Percentiles rank a stretch among this genome's conserved stretches.
Evolutionary conservation across 2,329 filamentous ascomycete genomes (phyloP).

Genomic region (Lachnellula subtilissima): DNA sequence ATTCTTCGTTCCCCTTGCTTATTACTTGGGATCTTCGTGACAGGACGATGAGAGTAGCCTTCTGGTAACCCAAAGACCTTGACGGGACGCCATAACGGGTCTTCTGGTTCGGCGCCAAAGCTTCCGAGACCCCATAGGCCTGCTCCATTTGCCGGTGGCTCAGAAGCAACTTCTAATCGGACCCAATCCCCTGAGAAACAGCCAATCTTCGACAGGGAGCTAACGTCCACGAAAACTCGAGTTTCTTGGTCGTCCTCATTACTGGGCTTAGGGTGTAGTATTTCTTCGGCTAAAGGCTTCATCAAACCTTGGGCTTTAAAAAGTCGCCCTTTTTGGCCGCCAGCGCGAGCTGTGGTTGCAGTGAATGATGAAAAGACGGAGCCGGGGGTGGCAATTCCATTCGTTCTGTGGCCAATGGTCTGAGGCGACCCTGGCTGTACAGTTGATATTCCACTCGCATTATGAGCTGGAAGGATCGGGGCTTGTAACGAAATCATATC

Average conservation of each 20-base stretch:
- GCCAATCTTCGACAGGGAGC: constrained; percentile 78
- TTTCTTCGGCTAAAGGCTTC: constrained; percentile 64
- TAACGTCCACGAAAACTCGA: constrained; percentile 85
- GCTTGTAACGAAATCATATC: constrained; percentile 88
- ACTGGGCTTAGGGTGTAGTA: constrained; percentile 78
- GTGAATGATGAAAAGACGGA: constrained; percentile 90
- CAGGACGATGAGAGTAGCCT: constrained; percentile 56
- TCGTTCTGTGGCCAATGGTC: constrained; percentile 59
- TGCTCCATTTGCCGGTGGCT: constrained; percentile 63
- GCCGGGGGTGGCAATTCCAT: constrained; percentile 74
- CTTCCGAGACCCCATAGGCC: constrained; percentile 64
- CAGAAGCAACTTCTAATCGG: constrained; percentile 70
- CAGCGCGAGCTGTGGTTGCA: constrained; percentile 71
- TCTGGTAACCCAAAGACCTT: constrained; percentile 88
- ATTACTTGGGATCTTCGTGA: constrained; percentile 56
- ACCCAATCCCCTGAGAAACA: constrained; percentile 99
- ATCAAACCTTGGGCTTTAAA: constrained; percentile 81
- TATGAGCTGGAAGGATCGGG: constrained; percentile 71
- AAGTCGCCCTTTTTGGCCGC: constrained; percentile 67
- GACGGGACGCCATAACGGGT: constrained; percentile 70
- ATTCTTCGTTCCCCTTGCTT: constrained; percentile 46
- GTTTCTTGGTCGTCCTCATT: constrained; percentile 80
- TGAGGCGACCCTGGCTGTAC: constrained; percentile 78
- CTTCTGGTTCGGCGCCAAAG: constrained; percentile 59
- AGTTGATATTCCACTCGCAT: constrained; percentile 73